Conservation (phyloP, 805 yeast genomes). For the Tetrapisispora pingtungensis region DNA sequence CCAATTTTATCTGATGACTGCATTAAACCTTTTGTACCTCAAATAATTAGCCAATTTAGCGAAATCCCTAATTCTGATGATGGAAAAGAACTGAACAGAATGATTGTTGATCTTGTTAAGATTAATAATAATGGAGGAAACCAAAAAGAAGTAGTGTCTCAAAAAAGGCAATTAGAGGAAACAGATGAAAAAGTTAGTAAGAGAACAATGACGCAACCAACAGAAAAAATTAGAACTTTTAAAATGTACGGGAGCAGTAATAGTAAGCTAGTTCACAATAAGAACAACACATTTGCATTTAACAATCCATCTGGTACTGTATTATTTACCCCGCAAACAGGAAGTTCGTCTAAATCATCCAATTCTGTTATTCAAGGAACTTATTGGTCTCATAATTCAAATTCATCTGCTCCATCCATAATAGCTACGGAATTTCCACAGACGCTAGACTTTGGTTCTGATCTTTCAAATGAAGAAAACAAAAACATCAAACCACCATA, state of each 20-base stretch:
- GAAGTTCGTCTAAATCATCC: background rate
- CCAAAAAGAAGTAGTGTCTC: no score
- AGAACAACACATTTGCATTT: background rate
- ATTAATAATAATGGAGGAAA: background rate
- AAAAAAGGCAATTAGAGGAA: background rate
- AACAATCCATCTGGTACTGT: conserved; percentile 2
- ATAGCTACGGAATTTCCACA: conserved; percentile 30
- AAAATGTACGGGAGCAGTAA: conserved; percentile 24
- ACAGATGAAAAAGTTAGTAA: conserved; percentile 3
- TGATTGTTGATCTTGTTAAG: conserved; percentile 1
- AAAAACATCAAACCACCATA: conserved; percentile 88
- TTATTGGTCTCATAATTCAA: background rate
- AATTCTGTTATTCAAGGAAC: background rate
- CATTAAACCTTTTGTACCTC: conserved; percentile 28
- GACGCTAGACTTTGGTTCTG: conserved; percentile 32
- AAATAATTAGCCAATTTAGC: conserved; percentile 9
- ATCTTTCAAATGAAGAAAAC: conserved; percentile 80
- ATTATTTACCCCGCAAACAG: background rate
- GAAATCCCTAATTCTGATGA: background rate
- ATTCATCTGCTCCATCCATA: conserved; percentile 7
- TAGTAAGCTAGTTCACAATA: conserved; percentile 1
- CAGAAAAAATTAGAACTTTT: conserved; percentile 24
- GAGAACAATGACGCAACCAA: conserved; percentile 5
- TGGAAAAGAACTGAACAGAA: background rate
- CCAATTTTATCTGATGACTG: conserved; percentile 47